Evolutionary conservation across 805 yeast genomes (phyloP).

Genomic region (Monosporozyma siamensis): DNA sequence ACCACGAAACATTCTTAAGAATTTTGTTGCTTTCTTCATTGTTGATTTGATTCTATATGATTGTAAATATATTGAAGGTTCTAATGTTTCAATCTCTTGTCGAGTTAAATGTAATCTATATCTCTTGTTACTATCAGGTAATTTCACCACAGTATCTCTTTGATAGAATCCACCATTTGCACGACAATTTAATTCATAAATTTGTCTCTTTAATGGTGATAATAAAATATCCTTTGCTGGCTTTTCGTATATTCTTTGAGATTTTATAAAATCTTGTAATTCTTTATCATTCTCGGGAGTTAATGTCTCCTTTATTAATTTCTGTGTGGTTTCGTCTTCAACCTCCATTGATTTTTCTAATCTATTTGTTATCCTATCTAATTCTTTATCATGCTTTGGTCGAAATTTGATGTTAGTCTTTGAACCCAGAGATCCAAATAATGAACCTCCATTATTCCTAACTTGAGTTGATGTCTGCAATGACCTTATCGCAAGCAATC

Average conservation of each 20-base stretch:
- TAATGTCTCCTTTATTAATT: slow-evolving; percentile 5
- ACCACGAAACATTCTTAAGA: slow-evolving; percentile 66
- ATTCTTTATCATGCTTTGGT: neutral
- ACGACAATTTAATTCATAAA: slow-evolving; percentile 53
- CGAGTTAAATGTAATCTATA: slow-evolving; percentile 50
- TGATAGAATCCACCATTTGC: slow-evolving; percentile 61
- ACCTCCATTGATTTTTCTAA: slow-evolving; percentile 6
- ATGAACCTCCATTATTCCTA: neutral
- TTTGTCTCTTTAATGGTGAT: slow-evolving; percentile 59
- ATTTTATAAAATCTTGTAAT: slow-evolving; percentile 43
- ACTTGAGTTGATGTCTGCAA: neutral
- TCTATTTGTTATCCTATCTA: slow-evolving; percentile 2
- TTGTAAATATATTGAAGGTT: slow-evolving; percentile 77
- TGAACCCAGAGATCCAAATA: slow-evolving; percentile 1
- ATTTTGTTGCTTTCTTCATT: slow-evolving; percentile 75
- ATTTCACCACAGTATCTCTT: slow-evolving; percentile 43
- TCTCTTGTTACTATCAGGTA: slow-evolving; percentile 33
- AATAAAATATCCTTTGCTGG: slow-evolving; percentile 47
- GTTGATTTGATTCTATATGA: slow-evolving; percentile 81
- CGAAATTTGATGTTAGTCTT: neutral
- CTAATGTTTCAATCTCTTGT: slow-evolving; percentile 67
- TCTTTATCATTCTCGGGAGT: slow-evolving; percentile 29
- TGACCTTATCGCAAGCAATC: neutral
- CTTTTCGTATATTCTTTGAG: slow-evolving; percentile 34
- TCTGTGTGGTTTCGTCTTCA: slow-evolving; percentile 1